Base-by-base conservation (phyloP, 208 protist genomes). In the Trypanosoma melophagium region DNA sequence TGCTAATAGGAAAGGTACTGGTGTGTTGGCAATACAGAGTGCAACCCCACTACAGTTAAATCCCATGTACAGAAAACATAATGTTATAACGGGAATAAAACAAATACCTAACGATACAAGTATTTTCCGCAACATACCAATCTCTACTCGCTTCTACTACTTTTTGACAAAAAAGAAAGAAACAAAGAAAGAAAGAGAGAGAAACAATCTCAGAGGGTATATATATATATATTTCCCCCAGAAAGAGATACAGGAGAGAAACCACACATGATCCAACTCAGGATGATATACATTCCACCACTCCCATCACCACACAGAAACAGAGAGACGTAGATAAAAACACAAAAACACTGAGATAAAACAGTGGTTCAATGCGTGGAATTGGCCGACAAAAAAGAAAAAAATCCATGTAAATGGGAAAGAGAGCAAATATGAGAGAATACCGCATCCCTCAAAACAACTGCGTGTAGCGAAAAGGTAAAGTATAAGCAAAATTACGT, bases 1-100 rank as follows among this genome's bases (percentile, higher is more conserved):
- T 0, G 69, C 80, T 19, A 69, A 52, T 13, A 80, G 35, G 0
- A 76, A 84, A 14, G 65, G 69, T 16, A 76, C 73, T 0, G 60
- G 65, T 13, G 79, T 76, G 45, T 76, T 69, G 8, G 69, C 47
- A 12, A 89, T 24, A n/a, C 58, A 69, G 2, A 82, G 14, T 12
- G 55, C 68, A n/a, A 71, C 42, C 1, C 53, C 28, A n/a, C 79
- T 67, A 2, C 41, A 65, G 2, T 21, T 49, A 8, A 72, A 24
- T 12, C 25, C 28, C 16, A 13, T 7, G 35, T 59, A 47, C 0
- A 79, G 41, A 0, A 67, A 5, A 13, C 53, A 81, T 40, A 65
- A 49, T 0, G 68, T 66, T 1, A 73, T 13, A 9, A 45, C 10
- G 8, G 68, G 57, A 52, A 70, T 16, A 10, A 66, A n/a, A 19